Evolutionary conservation across 2,329 filamentous ascomycete species (phyloP).

Genomic region (Neopestalotiopsis rosae): DNA sequence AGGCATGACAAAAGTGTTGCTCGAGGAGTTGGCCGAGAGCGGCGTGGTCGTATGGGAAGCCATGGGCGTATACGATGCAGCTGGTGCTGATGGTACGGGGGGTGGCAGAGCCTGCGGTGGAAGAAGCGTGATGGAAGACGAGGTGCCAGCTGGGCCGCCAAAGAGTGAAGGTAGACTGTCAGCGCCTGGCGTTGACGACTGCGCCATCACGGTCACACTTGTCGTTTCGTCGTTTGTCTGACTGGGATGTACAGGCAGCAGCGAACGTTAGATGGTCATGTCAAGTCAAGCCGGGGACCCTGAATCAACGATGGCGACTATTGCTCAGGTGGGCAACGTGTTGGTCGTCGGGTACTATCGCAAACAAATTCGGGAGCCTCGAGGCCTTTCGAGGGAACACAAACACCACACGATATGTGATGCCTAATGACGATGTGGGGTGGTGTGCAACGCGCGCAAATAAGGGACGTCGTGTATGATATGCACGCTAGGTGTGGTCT

Average conservation of each 20-base stretch:
- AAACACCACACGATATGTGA: too few species aligned
- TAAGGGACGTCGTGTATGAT: too few species aligned
- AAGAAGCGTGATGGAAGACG: slow-evolving; percentile 28
- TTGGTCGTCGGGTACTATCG: not conserved
- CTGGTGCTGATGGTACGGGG: slow-evolving; percentile 17
- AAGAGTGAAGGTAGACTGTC: slow-evolving; percentile 33
- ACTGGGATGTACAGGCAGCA: slow-evolving; percentile 2
- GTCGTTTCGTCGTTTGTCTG: slow-evolving; percentile 22
- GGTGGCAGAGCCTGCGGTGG: slow-evolving; percentile 28
- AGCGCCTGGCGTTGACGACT: slow-evolving; percentile 31
- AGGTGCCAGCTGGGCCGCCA: slow-evolving; percentile 32
- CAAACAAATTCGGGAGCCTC: not conserved
- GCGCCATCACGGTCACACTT: slow-evolving; percentile 31
- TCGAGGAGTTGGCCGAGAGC: slow-evolving; percentile 59
- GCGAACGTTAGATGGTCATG: not conserved
- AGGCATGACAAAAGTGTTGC: slow-evolving; percentile 90
- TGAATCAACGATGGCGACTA: not conserved
- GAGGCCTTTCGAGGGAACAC: too few species aligned
- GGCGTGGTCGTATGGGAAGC: slow-evolving; percentile 48
- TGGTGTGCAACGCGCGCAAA: too few species aligned
- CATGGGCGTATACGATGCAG: slow-evolving; percentile 38
- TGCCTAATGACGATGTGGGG: too few species aligned
- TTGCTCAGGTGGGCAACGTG: not conserved
- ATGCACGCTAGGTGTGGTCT: too few species aligned
- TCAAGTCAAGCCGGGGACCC: not conserved